These are phyloP conservation scores for Sclerotinia nivalis DNA, from an alignment of 2,329 filamentous ascomycete genomes.

Conservation along the genomic window DNA sequence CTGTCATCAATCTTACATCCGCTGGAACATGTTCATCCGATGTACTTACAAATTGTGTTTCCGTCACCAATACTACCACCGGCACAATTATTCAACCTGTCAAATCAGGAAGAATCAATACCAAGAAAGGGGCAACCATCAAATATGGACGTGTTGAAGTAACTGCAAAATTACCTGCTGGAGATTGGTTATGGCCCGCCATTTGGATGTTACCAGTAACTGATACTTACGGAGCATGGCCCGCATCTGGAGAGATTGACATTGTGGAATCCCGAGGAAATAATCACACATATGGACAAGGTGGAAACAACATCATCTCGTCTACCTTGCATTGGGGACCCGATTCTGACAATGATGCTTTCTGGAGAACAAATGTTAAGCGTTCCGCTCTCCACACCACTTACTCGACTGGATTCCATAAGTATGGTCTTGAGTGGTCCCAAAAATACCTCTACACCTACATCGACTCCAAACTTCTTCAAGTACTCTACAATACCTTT, in stretches of 20 bases:
- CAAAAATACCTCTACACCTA: constrained; percentile 88
- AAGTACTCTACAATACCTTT: constrained; percentile 79
- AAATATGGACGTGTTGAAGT: constrained; percentile 83
- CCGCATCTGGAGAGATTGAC: constrained; percentile 79
- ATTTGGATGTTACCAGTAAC: constrained; percentile 84
- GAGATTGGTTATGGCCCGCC: constrained; percentile 90
- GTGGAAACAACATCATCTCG: constrained; percentile 78
- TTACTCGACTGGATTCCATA: constrained; percentile 69
- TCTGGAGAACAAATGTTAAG: constrained; percentile 83
- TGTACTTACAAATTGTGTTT: constrained; percentile 61
- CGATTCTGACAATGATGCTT: constrained; percentile 68
- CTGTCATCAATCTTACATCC: constrained; percentile 65
- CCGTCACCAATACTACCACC: constrained; percentile 74
- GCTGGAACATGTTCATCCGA: constrained; percentile 68
- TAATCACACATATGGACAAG: constrained; percentile 72
- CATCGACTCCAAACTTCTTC: constrained; percentile 75
- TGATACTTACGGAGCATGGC: constrained; percentile 74
- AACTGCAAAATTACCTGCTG: constrained; percentile 69
- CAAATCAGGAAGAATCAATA: constrained; percentile 76
- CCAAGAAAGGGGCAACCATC: constrained; percentile 67
- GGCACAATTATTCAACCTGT: constrained; percentile 75
- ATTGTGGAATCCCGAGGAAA: constrained; percentile 81
- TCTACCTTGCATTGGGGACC: constrained; percentile 84
- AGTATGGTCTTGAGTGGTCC: constrained; percentile 81
- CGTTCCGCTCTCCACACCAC: constrained; percentile 72